Base-by-base conservation (phyloP, 2,329 filamentous ascomycete genomes). In the Hymenoscyphus fraxineus region DNA sequence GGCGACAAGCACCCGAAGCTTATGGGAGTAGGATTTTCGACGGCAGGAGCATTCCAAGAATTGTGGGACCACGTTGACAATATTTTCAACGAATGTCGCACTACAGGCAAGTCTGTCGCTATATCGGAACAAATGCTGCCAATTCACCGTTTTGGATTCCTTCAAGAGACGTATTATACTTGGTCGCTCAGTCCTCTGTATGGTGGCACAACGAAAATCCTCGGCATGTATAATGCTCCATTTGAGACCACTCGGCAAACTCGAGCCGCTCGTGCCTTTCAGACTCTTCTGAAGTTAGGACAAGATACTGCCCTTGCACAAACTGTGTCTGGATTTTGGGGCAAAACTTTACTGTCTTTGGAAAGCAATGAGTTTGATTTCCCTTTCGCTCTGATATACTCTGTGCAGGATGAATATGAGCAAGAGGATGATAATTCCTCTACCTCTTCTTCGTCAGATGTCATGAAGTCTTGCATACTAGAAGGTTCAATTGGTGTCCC, bases 151-250 rank as follows among this genome's bases (percentile, higher is more conserved):
- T 83, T 84, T 67, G 85, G 87, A 0, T 92, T 85, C 67, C 76
- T 91, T 0, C 90, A 95, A 74, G 91, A 95, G 73, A 88, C 90
- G 0, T 94, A 90, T 73, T 94, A 93, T 74, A 91, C 89, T 10
- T 65, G 58, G 57, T 65, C 64, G 1, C 32, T 65, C 12, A 65
- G 93, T 16, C 91, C 91, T 0, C 81, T 94, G 67, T 85, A 93
- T 1, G 91, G 90, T 7, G 81, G 82, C 27, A 88, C 92, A 58
- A 89, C 90, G 2, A 83, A 83, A 13, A 88, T 93, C 3, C 85
- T 90, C 65, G 91, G 89, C 1, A 76, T 94, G 0, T 93, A 92
- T 75, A 93, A 93, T 72, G 89, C 90, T 0, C 85, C 88, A 0
- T 93, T 93, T 68, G 91, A 94, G 69, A 92, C 92, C 71, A 94